phyloP scores from a whole-genome alignment of 1,284 basidiomycete species.

The Xerocomus minutiporus region DNA sequence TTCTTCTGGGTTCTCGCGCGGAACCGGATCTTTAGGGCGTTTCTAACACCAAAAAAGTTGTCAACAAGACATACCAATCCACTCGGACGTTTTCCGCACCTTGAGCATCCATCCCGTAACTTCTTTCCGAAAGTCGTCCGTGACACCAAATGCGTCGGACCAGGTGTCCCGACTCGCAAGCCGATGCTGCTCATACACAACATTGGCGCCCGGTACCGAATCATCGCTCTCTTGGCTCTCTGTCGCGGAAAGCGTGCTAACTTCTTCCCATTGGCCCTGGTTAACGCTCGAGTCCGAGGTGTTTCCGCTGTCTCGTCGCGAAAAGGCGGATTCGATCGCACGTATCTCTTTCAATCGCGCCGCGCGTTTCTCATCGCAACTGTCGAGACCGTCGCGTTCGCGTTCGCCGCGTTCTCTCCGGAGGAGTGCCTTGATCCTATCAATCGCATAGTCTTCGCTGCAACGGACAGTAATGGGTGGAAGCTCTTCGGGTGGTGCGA shows the following conservation, averaged over 20 bases:
- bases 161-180: slow-evolving; percentile 7
- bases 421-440: slow-evolving; percentile 39
- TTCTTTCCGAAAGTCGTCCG: slow-evolving; percentile 31
- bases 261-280: slow-evolving; percentile 19
- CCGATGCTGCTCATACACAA: not conserved
- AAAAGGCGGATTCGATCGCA: not conserved
- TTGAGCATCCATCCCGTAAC: slow-evolving; percentile 42
- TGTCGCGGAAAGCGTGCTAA: not conserved
- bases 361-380: slow-evolving; percentile 14
- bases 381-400: slow-evolving; percentile 31
- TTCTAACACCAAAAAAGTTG: slow-evolving; percentile 13
- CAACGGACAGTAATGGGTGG: slow-evolving; percentile 32
- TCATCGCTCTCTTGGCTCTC: slow-evolving; percentile 8
- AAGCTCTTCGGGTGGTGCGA: slow-evolving; percentile 45
- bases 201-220: not conserved
- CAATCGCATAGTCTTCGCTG: slow-evolving; percentile 40
- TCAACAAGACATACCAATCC: not conserved
- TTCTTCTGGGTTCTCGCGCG: slow-evolving; percentile 2
- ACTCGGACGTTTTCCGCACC: slow-evolving; percentile 26
- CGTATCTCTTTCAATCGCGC: not conserved
- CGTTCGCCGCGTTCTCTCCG: slow-evolving; percentile 39
- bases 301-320: slow-evolving; percentile 9
- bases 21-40: slow-evolving; percentile 14
- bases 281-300: slow-evolving; percentile 15
- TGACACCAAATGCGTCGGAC: slow-evolving; percentile 24